Base-by-base conservation (phyloP, 345 rosid genomes). In the Eucalyptus curtisii region DNA sequence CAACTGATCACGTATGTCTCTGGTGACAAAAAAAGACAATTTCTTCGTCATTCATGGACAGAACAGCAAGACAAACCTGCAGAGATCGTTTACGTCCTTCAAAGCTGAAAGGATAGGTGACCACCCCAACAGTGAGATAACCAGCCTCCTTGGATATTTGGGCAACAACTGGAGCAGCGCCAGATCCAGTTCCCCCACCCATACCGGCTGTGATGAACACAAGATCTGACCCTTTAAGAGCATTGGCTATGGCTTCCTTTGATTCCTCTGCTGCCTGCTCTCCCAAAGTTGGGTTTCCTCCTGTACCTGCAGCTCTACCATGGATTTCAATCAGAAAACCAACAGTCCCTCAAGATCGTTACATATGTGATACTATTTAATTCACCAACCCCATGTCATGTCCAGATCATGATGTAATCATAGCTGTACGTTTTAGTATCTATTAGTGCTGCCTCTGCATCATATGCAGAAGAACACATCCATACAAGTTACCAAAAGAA, bases 111-210 rank as follows among this genome's bases (percentile, higher is more conserved):
- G 99, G 99, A 91, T 97, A 98, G 20, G 99, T 98, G 87, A 98
- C 99, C 89, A 96, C 99, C 89, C 99, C 99, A 90, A 98, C 99
- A 64, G 99, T 98, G 91, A 98, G 93, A 89, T 96, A 96, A 59
- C 99, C 99, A 42, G 98, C 98, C 66, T 98, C 99, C 89, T 94
- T 98, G 16, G 98, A 87, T 88, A 98, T 95, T 91, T 95, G 98
- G 79, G 99, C 99, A 53, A 98, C 98, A 40, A 98, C 98, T 33
- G 99, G 99, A 55, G 99, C 99, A 95, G 99, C 99, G 89, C 99
- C 99, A 16, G 99, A 98, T 20, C 99, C 99, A 42, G 99, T 98
- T 25, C 99, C 99, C 89, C 99, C 99, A 92, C 99, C 99, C 99
- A 98, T 98, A 90, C 99, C 99, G 49, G 99, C 98, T 33, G 99